These are phyloP conservation scores for Antitrichia curtipendula DNA, from an alignment of 225 moss, liverwort and hornwort species.

Conservation along the genomic window DNA sequence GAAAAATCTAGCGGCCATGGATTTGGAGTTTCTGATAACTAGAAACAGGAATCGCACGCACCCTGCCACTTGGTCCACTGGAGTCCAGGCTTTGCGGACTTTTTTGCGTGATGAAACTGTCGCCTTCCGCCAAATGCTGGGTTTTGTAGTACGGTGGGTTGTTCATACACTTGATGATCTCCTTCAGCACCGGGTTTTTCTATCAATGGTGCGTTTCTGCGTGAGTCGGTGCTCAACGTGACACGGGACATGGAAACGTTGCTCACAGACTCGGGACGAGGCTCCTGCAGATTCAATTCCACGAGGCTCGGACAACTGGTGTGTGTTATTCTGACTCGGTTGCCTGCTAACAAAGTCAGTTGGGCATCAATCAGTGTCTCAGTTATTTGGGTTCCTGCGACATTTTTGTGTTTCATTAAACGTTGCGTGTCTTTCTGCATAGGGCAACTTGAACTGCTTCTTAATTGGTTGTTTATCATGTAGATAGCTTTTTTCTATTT, in stretches of 20 bases:
- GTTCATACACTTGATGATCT: slow-evolving; percentile 29
- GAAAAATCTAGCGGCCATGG: slow-evolving; percentile 1
- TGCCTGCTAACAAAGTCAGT: not conserved
- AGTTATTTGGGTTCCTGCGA: not conserved
- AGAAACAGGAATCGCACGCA: slow-evolving; percentile 20
- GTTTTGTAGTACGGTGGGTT: slow-evolving; percentile 23
- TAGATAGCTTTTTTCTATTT: not conserved
- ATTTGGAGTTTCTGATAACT: slow-evolving; percentile 24
- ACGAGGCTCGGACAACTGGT: not conserved
- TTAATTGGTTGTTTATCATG: not conserved
- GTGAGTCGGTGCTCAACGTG: not conserved
- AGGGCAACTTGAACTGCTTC: not conserved
- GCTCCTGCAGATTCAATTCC: not conserved
- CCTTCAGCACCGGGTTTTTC: slow-evolving; percentile 18
- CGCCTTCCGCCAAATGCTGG: slow-evolving; percentile 37
- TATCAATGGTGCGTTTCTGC: slow-evolving; percentile 15
- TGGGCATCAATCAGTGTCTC: not conserved
- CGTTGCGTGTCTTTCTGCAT: not conserved
- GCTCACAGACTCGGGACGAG: not conserved
- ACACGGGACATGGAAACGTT: not conserved
- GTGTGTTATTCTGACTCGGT: not conserved
- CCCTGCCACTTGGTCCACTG: slow-evolving; percentile 10
- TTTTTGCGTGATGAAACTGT: slow-evolving; percentile 30
- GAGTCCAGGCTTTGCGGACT: slow-evolving; percentile 3
- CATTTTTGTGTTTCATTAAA: not conserved